A percentile compares a stretch with the other conserved stretches of the same genome.
Conservation (phyloP, 1,139 yeast species). For the Sugiyamaella xylanicola region DNA sequence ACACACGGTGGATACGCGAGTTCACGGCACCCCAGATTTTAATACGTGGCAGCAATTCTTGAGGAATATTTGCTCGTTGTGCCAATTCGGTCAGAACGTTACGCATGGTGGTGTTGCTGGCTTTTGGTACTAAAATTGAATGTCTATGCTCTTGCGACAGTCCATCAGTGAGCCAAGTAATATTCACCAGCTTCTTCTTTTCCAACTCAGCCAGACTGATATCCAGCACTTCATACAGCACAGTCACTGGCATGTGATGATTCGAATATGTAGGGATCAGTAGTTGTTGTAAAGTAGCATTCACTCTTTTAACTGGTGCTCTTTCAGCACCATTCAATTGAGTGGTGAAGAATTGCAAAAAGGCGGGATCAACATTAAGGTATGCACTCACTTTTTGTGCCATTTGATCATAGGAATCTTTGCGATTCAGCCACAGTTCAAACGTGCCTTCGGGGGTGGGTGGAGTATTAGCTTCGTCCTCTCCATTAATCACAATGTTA, state of each 20-base stretch:
- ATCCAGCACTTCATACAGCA: constrained; percentile 69
- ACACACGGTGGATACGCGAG: constrained; percentile 33
- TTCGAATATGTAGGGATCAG: constrained; percentile 45
- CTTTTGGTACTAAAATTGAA: constrained; percentile 69
- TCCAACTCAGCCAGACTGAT: constrained; percentile 78
- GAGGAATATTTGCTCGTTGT: constrained; percentile 54
- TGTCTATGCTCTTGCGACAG: constrained; percentile 55
- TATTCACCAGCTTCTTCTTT: constrained; percentile 62
- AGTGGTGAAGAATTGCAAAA: constrained; percentile 58
- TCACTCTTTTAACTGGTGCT: constrained; percentile 37
- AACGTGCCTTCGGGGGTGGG: constrained; percentile 40
- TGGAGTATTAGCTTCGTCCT: constrained; percentile 47
- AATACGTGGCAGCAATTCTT: constrained; percentile 52
- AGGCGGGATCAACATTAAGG: constrained; percentile 59
- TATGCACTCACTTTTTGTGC: constrained; percentile 59
- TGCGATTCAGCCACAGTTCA: constrained; percentile 71
- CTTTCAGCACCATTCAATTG: constrained; percentile 43
- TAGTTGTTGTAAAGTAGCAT: constrained; percentile 46
- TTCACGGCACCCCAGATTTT: constrained; percentile 58
- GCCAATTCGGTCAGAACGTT: constrained; percentile 62
- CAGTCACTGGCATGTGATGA: constrained; percentile 36
- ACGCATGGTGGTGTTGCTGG: constrained; percentile 57
- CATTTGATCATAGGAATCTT: constrained; percentile 59
- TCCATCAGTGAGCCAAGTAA: constrained; percentile 43
- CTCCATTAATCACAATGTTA: constrained; percentile 21